A percentile compares a stretch with the other conserved stretches of the same genome.
Evolutionary conservation across 495 filamentous ascomycete species (phyloP).

Genomic region (Aspergillus bertholletiae): DNA sequence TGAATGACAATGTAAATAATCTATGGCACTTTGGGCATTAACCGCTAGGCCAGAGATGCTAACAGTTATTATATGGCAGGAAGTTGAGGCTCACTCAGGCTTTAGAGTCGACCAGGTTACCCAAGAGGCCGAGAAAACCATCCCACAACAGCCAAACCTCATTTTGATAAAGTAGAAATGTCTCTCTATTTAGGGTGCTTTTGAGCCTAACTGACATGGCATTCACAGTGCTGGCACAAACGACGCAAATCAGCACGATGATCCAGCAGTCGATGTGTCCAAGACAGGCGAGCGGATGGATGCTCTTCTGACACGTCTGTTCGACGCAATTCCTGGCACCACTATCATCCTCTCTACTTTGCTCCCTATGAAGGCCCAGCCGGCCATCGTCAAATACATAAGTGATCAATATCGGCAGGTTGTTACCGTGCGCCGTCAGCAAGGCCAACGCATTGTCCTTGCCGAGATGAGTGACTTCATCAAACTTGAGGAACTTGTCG

Average conservation of each 20-base stretch:
- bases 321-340: constrained; percentile 31
- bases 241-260: constrained; percentile 36
- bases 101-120: constrained; percentile 43
- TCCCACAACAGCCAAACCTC: constrained; percentile 42
- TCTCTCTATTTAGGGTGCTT: neutral
- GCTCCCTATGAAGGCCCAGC: constrained; percentile 29
- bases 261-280: constrained; percentile 16
- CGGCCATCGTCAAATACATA: constrained; percentile 22
- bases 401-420: constrained; percentile 36
- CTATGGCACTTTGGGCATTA: too few relatives aligned
- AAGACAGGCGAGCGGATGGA: constrained; percentile 26
- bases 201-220: neutral
- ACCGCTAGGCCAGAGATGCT: neutral
- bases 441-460: constrained; percentile 34
- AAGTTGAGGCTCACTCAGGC: constrained; percentile 49
- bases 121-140: constrained; percentile 24
- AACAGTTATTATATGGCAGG: constrained; percentile 3
- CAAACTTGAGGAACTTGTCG: constrained; percentile 30
- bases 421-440: constrained; percentile 22
- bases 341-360: constrained; percentile 50
- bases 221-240: constrained; percentile 42
- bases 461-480: constrained; percentile 47
- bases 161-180: constrained; percentile 39
- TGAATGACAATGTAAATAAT: constrained; percentile 44
- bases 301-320: constrained; percentile 35